Evolutionary conservation across 495 filamentous ascomycete species (phyloP), one percentile per base, ranked within the genome.

Genomic region (Oleoguttula mirabilis): DNA sequence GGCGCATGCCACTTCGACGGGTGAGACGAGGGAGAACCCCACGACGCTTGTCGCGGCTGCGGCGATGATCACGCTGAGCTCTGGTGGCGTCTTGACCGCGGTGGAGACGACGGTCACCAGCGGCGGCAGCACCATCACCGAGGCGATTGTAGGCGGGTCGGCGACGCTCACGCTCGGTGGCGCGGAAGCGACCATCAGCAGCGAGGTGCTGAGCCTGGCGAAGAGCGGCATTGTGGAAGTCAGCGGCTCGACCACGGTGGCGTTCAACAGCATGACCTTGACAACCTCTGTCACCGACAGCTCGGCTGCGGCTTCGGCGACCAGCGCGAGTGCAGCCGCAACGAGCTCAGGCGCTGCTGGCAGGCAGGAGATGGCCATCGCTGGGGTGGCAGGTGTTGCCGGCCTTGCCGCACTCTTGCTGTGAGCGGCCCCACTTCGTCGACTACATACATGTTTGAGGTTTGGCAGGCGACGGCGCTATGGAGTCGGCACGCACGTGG

Each of bases 161-260:
- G 16, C 22, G 21, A 48, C 45, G 1, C 37, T 48, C 10, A 48
- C 38, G 3, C 32, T 41, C 14, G 45, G 45, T 17, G 45, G 45
- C 12, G 22, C 38, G 10, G 36, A 17, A n/a, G 37, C 44, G 20
- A 47, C 44, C 15, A 17, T 47, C 22, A 40, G 28, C n/a, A 25
- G 44, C 10, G 14, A 47, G 28, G 44, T 31, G 16, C 36, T 47
- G 21, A 47, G 36, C 27, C 32, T 47, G 22, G 25, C n/a, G 10
- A 17, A 21, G 17, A 32, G n/a, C 23, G 44, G 44, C 11, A 12
- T 45, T 7, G 25, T 28, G n/a, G 24, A 34, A 30, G 36, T 47
- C 21, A 34, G 34, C 6, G 37, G 37, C 8, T 33, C 27, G 6
- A 40, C 44, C 12, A 47, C 44, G 28, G 36, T 47, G 12, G 3